Conservation (phyloP, 768 basidiomycete species). For the Amanita molliuscula region DNA sequence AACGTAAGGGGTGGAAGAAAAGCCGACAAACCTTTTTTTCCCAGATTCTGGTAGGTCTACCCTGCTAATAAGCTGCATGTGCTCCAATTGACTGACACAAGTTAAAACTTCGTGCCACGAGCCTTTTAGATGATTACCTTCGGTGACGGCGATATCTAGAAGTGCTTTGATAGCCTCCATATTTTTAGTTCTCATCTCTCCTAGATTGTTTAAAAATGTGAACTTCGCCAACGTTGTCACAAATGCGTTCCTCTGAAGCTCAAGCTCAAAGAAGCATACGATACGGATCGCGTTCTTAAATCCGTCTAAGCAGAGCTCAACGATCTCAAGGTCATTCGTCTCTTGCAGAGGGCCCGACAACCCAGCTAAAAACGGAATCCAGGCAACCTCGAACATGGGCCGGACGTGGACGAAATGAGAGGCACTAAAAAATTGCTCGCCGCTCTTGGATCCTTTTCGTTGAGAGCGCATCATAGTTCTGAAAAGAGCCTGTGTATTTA, state of each 20-base stretch:
- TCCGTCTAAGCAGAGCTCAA: conserved; percentile 88
- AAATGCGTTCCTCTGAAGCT: conserved; percentile 96
- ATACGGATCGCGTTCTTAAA: conserved; percentile 97
- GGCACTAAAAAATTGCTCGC: conserved; percentile 92
- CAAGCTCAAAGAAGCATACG: conserved; percentile 94
- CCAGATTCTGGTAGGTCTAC: conserved; percentile 73
- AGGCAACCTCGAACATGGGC: conserved; percentile 99
- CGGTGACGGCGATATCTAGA: conserved; percentile 90
- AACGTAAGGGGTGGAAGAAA: not conserved
- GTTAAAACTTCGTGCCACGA: conserved; percentile 95
- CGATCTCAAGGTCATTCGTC: conserved; percentile 87
- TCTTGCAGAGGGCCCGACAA: conserved; percentile 92
- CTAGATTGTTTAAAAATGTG: conserved; percentile 94
- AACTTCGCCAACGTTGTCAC: conserved; percentile 95
- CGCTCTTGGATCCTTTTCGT: conserved; percentile 65
- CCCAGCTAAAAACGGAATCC: conserved; percentile 97
- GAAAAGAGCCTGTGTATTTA: conserved; percentile 63
- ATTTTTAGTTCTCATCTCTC: conserved; percentile 99
- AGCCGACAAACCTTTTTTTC: conserved; percentile 60
- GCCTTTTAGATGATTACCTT: conserved; percentile 91
- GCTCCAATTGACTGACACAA: conserved; percentile 96
- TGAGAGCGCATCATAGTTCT: conserved; percentile 87
- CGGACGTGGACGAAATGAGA: conserved; percentile 94
- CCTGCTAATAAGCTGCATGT: conserved; percentile 95
- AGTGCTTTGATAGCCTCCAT: conserved; percentile 98